Evolutionary conservation across 2,329 filamentous ascomycete species (phyloP).

Genomic region (Aureobasidium mangrovei): DNA sequence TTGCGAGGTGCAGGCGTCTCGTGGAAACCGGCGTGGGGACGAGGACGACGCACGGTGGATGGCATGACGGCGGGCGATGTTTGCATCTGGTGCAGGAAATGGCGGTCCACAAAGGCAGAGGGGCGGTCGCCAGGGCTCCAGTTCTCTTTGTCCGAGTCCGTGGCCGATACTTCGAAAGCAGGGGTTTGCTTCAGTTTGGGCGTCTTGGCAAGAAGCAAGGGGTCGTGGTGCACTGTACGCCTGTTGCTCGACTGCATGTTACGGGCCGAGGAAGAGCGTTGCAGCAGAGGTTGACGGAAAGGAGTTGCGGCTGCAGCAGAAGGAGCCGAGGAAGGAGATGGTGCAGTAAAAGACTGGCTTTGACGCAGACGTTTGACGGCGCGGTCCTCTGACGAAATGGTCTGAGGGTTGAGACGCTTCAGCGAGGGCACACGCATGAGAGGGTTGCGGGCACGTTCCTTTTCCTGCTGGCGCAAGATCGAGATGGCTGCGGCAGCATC

Average conservation of each 20-base stretch:
- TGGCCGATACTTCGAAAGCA: slow-evolving; percentile 43
- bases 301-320: slow-evolving; percentile 14
- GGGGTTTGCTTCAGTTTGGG: slow-evolving; percentile 23
- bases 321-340: slow-evolving; percentile 10
- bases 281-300: slow-evolving; percentile 22
- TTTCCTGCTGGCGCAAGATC: slow-evolving; percentile 6
- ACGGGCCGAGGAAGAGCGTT: slow-evolving; percentile 25
- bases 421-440: slow-evolving; percentile 6
- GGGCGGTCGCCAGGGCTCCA: slow-evolving; percentile 48
- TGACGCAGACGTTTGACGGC: slow-evolving; percentile 4
- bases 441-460: slow-evolving; percentile 6
- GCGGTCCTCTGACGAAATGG: slow-evolving; percentile 3
- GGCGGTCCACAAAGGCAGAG: slow-evolving; percentile 25
- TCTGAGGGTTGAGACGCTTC: slow-evolving; percentile 6
- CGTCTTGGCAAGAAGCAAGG: background rate
- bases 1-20: slow-evolving; percentile 4
- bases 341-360: slow-evolving; percentile 5
- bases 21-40: slow-evolving; percentile 5
- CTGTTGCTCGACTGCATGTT: slow-evolving; percentile 22
- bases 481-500: slow-evolving; percentile 69
- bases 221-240: background rate
- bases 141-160: slow-evolving; percentile 94
- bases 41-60: background rate
- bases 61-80: slow-evolving; percentile 4
- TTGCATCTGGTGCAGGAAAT: slow-evolving; percentile 10